Conservation (phyloP, 208 protist species). For the Leishmania gerbilli region DNA sequence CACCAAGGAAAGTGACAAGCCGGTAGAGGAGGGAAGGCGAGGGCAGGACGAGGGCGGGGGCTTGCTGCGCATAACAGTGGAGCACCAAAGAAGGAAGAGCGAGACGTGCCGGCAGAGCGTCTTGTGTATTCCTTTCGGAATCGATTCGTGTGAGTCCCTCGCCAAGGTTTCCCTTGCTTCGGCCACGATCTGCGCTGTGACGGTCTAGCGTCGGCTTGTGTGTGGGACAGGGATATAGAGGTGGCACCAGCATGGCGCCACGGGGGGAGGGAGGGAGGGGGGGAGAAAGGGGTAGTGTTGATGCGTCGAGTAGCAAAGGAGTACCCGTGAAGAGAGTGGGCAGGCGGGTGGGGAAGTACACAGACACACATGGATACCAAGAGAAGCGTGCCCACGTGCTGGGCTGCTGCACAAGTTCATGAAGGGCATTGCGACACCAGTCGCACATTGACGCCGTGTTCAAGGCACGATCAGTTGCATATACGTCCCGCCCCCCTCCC, state of each 20-base stretch:
- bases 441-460: background rate
- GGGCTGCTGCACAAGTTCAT: background rate
- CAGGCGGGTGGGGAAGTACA: background rate
- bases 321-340: background rate
- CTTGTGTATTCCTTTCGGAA: background rate
- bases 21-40: background rate
- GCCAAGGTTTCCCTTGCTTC: background rate
- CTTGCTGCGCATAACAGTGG: no score
- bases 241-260: background rate
- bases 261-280: background rate
- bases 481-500: background rate
- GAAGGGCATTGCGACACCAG: background rate
- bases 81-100: background rate
- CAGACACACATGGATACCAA: background rate
- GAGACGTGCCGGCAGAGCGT: background rate
- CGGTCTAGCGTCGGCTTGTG: background rate
- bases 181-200: background rate
- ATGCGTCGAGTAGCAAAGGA: background rate
- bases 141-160: background rate
- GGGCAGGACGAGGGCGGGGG: background rate
- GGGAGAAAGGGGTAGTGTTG: background rate
- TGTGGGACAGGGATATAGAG: background rate
- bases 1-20: background rate
- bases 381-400: background rate
- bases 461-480: background rate